Evolutionary conservation across 805 yeast species (phyloP), one percentile per base, ranked within the genome.

Genomic region (Ogataea paradorogensis): DNA sequence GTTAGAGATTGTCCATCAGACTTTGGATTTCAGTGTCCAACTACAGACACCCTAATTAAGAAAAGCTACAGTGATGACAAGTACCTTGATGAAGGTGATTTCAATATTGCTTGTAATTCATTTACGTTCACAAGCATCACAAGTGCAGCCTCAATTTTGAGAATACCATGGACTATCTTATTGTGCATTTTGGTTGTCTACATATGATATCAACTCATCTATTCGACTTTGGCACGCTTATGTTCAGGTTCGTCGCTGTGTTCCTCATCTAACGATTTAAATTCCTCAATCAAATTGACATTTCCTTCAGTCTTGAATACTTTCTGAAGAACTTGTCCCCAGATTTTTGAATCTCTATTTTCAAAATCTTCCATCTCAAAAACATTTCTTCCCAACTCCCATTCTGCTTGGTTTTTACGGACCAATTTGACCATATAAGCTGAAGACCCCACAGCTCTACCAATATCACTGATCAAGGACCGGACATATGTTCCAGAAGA

Each of bases 401-500:
- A 93, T 32, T 84, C 84, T 2, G 87, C 87, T 62, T 95, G 99
- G 40, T 74, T 70, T 8, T 67, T 58, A 55, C 99, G 75, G 8
- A 78, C 72, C 41, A 93, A 73, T 50, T 79, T 80, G 7, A 84
- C 95, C 96, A 93, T 90, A 56, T 88, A 88, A 0, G 95, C 87
- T 18, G 86, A 77, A 0, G 90, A 78, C 13, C 83, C 81, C 56
- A 90, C 65, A 0, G 91, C 84, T 44, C 84, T 75, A 2, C 95
- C 98, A 30, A 86, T 70, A 55, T 93, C 99, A 62, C 95, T 87
- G 34, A 93, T 72, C 38, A 93, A 66, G 2, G 96, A 84, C 50
- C 99, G 74, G 34, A 93, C 89, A 55, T 93, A 93, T 0, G 98
- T 93, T 1, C 99, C 99, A 0, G 97, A 88, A 1, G 96, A 84